Conservation (phyloP, 2,329 filamentous ascomycete genomes). For the Ilyonectria sp. region DNA sequence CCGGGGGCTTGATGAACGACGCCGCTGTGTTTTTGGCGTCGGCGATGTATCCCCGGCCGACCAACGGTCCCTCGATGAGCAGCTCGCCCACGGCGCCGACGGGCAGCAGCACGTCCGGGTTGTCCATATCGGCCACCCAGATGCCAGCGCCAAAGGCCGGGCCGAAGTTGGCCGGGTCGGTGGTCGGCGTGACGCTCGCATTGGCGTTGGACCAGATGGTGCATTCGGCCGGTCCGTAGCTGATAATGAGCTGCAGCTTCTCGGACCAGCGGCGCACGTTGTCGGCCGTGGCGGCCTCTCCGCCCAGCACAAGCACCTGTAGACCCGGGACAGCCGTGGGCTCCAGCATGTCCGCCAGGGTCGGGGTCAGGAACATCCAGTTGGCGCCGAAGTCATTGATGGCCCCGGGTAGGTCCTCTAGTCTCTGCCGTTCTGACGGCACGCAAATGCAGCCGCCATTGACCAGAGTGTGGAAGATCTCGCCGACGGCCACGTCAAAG, state of each 20-base stretch:
- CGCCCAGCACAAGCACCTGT: conserved; percentile 6
- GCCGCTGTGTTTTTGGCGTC: conserved; percentile 60
- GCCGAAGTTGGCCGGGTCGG: conserved; percentile 54
- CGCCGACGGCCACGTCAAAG: conserved; percentile 30
- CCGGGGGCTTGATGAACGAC: conserved; percentile 65
- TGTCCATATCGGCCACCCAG: conserved; percentile 60
- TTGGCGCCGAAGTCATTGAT: conserved; percentile 28
- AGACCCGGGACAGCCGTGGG: conserved; percentile 14
- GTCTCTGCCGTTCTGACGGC: conserved; percentile 21
- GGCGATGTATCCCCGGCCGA: conserved; percentile 69
- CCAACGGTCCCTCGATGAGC: conserved; percentile 63
- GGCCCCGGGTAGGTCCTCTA: conserved; percentile 26
- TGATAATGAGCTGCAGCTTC: conserved; percentile 27
- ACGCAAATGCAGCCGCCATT: conserved; percentile 30
- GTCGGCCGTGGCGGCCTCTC: neutral
- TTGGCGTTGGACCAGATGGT: conserved; percentile 6
- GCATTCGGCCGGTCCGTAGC: conserved; percentile 39
- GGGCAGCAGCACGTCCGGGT: conserved; percentile 56
- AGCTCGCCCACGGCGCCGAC: conserved; percentile 61
- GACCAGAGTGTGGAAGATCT: conserved; percentile 25
- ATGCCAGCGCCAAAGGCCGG: conserved; percentile 52
- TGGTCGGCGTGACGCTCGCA: neutral
- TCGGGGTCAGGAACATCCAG: conserved; percentile 25
- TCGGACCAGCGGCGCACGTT: conserved; percentile 28
- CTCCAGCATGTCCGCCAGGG: conserved; percentile 19